These are phyloP conservation scores for Agaricus blazei DNA, from an alignment of 768 basidiomycete species.

Conservation along the genomic window DNA sequence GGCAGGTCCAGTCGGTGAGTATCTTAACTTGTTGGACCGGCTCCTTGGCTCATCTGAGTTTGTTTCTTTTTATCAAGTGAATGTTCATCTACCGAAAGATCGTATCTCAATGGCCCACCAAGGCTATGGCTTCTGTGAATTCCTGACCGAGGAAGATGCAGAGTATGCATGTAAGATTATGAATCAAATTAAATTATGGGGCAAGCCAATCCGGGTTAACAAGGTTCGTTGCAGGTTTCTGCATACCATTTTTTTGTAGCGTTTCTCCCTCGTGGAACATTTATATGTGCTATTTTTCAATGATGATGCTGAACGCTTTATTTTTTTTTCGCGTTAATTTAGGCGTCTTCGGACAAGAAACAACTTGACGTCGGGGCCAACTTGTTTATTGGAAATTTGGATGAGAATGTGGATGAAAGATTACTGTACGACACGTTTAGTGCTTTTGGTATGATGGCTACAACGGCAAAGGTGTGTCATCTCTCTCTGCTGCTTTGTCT, in stretches of 20 bases:
- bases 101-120: constrained; percentile 98
- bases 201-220: constrained; percentile 97
- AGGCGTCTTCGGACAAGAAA: constrained; percentile 98
- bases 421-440: constrained; percentile 93
- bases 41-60: neutral
- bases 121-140: constrained; percentile 99
- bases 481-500: constrained; percentile 7
- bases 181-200: constrained; percentile 99
- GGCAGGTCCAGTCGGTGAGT: constrained; percentile 95
- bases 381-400: constrained; percentile 92
- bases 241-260: neutral
- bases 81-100: constrained; percentile 98
- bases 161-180: constrained; percentile 99
- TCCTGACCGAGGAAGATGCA: constrained; percentile 97
- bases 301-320: constrained; percentile 10
- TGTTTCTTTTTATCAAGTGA: constrained; percentile 47
- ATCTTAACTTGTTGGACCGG: neutral
- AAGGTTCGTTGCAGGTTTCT: constrained; percentile 59
- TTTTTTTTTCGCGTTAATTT: constrained; percentile 10
- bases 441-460: constrained; percentile 90
- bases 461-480: constrained; percentile 80
- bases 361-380: constrained; percentile 98
- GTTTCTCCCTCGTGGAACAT: neutral
- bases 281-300: neutral
- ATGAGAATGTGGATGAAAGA: constrained; percentile 92